Base-by-base conservation (phyloP, 164 flowering plant species). In the Umbellularia californica region DNA sequence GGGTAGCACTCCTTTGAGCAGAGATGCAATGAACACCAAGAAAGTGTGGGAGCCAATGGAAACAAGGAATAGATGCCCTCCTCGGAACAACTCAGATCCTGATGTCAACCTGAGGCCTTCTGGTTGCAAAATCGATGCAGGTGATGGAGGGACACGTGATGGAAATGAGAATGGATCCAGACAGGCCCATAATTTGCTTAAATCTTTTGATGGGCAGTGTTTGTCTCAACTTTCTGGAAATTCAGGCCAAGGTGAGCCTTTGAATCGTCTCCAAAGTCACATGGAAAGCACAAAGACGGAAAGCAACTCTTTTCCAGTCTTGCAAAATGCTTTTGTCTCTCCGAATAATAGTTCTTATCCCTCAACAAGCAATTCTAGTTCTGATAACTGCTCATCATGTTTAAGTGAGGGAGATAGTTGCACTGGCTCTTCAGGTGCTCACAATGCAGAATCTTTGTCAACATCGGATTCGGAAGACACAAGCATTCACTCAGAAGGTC, bases 31-130 rank as follows among this genome's bases (percentile, higher is more conserved):
- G 69, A 82, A 80, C 75, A 72, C 82, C 9, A 91, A 86, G 90
- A 86, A 91, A 84, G 94, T 91, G 52, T 93, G 97, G 99, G 98
- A 92, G 84, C 97, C 97, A 25, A 65, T 85, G 79, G 93, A 92
- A 72, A 80, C 88, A 67, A 84, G 83, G 74, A 89, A 84, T 78
- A 90, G 82, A 70, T 88, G 82, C 77, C 79, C 90, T 4, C 79
- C 90, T 4, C 80, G 84, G 22, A 86, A 92, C 84, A 89, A 81
- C 80, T 88, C 93, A 50, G 94, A 90, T 58, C 83, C 90, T 72
- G 90, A 90, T 78, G 79, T 90, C 76, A 85, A 89, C 11, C 73
- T 81, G 78, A 82, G 74, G 58, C 77, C 84, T 50, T 83, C 92
- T 76, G 70, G 78, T 74, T 79, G 77, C 73, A 84, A 84, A 74